Evolutionary conservation across 805 yeast genomes (phyloP).

Genomic region (Saccharomycopsis fodiens): DNA sequence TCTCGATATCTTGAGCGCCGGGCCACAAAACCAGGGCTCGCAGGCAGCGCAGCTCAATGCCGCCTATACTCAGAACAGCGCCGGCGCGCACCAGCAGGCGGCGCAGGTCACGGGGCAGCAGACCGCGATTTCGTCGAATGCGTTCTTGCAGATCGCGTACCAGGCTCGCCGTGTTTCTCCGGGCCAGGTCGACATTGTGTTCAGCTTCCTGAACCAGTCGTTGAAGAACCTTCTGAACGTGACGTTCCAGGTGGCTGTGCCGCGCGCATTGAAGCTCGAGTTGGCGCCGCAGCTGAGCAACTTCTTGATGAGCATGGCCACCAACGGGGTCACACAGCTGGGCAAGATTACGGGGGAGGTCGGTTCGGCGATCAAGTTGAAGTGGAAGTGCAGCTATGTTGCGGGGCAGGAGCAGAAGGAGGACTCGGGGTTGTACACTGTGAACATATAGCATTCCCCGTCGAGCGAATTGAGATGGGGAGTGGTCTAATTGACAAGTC

Average conservation of each 20-base stretch:
- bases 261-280: conserved; percentile 49
- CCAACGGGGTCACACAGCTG: conserved; percentile 47
- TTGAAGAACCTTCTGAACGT: conserved; percentile 36
- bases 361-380: conserved; percentile 47
- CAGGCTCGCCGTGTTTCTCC: conserved; percentile 32
- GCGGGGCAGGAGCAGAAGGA: conserved; percentile 41
- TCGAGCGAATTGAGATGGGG: too few relatives aligned
- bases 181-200: conserved; percentile 31
- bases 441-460: background rate
- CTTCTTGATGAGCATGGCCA: conserved; percentile 38
- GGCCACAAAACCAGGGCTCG: conserved; percentile 21
- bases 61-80: conserved; percentile 20
- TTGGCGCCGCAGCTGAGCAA: conserved; percentile 58
- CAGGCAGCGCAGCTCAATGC: conserved; percentile 20
- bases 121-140: conserved; percentile 16
- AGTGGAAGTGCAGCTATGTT: conserved; percentile 63
- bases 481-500: too few relatives aligned
- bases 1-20: conserved; percentile 13
- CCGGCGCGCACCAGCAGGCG: conserved; percentile 12
- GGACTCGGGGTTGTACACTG: conserved; percentile 48
- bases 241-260: conserved; percentile 62
- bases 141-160: conserved; percentile 42
- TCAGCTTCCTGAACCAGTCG: conserved; percentile 43
- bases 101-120: conserved; percentile 21
- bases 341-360: conserved; percentile 29